A percentile compares a stretch with the other conserved stretches of the same genome.
phyloP scores from a whole-genome alignment of 2,329 filamentous ascomycete genomes.

The Aspergillus pseudoterreus region DNA sequence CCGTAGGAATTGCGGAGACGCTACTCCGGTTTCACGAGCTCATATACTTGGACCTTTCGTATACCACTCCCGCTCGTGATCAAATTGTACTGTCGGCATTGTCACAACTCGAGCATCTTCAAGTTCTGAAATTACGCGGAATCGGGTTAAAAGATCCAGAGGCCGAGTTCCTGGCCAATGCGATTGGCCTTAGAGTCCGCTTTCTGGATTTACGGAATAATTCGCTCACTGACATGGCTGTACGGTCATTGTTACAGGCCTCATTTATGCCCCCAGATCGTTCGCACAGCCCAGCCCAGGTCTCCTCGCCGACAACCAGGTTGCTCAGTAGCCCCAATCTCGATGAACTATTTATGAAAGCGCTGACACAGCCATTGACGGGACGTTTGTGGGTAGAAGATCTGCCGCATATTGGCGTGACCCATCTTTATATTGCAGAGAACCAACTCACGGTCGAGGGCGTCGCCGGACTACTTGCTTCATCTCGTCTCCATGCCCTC shows the following conservation, averaged over 20 bases:
- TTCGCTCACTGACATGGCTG: constrained; percentile 52
- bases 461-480: constrained; percentile 50
- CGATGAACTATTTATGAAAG: constrained; percentile 49
- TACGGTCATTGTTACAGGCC: constrained; percentile 49
- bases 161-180: constrained; percentile 49
- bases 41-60: constrained; percentile 57
- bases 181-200: constrained; percentile 51
- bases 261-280: constrained; percentile 41
- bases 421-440: constrained; percentile 57
- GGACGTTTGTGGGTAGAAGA: constrained; percentile 55
- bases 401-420: constrained; percentile 52
- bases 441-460: constrained; percentile 57
- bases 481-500: constrained; percentile 51
- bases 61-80: constrained; percentile 49
- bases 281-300: neutral
- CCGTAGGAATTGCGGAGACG: constrained; percentile 49
- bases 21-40: constrained; percentile 52
- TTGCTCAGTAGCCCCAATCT: constrained; percentile 27
- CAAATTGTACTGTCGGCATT: constrained; percentile 47
- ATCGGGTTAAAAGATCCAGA: constrained; percentile 53
- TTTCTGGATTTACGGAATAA: constrained; percentile 58
- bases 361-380: constrained; percentile 48
- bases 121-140: constrained; percentile 55
- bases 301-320: constrained; percentile 8
- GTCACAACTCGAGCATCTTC: constrained; percentile 47